These are phyloP conservation scores for Plasmodium gonderi DNA, from an alignment of 169 alveolate species.

Conservation along the genomic window DNA sequence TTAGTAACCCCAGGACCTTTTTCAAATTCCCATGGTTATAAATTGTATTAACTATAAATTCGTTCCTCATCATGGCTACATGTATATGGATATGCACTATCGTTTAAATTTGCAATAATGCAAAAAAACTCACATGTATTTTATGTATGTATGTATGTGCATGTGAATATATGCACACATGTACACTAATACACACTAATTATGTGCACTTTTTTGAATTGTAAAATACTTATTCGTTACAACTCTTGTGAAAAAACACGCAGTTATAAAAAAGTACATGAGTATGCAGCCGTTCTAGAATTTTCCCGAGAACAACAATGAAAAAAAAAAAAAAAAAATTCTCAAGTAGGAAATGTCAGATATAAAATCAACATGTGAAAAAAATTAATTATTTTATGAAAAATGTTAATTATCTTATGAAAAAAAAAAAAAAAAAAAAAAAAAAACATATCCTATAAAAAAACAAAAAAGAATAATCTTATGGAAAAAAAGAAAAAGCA, in stretches of 20 bases:
- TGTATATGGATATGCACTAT: background rate
- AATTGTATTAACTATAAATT: constrained; percentile 58
- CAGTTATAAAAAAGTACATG: background rate
- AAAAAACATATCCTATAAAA: no score
- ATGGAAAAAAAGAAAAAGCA: no score
- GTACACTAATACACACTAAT: no score
- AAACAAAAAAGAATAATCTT: no score
- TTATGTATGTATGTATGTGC: background rate
- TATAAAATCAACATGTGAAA: background rate
- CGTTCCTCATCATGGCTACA: constrained; percentile 19
- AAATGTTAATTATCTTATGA: no score
- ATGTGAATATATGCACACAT: background rate
- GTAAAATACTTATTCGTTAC: no score
- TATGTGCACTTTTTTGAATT: no score
- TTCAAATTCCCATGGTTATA: constrained; percentile 57
- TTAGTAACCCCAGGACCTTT: constrained; percentile 33
- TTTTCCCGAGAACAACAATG: background rate
- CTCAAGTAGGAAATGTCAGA: background rate
- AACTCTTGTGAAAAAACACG: background rate
- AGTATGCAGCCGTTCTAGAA: background rate
- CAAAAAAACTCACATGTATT: no score
- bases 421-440: no score
- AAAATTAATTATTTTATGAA: background rate
- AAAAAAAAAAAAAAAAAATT: background rate
- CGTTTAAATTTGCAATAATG: background rate